Conservation (phyloP, 2,329 filamentous ascomycete species). For the Cladosporium sp. region DNA sequence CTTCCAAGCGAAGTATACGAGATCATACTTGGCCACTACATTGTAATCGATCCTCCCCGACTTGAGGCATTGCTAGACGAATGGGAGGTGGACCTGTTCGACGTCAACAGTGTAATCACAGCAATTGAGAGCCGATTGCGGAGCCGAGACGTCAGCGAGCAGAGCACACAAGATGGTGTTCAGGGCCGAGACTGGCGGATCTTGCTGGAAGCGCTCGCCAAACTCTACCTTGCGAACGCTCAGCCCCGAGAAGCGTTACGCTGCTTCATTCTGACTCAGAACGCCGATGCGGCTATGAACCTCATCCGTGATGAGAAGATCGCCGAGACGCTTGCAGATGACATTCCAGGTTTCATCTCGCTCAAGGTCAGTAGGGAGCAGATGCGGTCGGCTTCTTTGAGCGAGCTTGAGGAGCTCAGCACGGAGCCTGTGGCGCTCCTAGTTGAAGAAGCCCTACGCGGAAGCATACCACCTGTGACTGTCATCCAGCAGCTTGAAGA, state of each 20-base stretch:
- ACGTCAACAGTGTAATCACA: constrained; percentile 67
- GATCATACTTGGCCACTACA: constrained; percentile 81
- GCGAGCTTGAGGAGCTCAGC: constrained; percentile 72
- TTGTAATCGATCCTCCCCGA: constrained; percentile 65
- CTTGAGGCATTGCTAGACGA: constrained; percentile 73
- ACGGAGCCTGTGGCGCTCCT: constrained; percentile 79
- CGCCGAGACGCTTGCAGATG: constrained; percentile 80
- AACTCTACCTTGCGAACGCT: constrained; percentile 74
- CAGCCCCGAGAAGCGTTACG: constrained; percentile 76
- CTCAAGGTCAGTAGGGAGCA: constrained; percentile 73
- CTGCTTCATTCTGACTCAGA: constrained; percentile 84
- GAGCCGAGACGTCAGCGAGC: constrained; percentile 66
- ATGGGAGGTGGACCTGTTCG: constrained; percentile 81
- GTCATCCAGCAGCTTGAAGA: constrained; percentile 73
- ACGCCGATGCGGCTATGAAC: constrained; percentile 81
- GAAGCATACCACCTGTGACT: constrained; percentile 68
- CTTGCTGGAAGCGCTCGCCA: constrained; percentile 79
- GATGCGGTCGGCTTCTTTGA: constrained; percentile 56
- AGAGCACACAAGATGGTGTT: constrained; percentile 67
- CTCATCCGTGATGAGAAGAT: constrained; percentile 83
- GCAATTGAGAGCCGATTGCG: constrained; percentile 77
- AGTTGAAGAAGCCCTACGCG: constrained; percentile 84
- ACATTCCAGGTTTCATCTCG: constrained; percentile 82
- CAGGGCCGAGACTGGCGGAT: constrained; percentile 74
- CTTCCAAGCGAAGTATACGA: constrained; percentile 81